These are phyloP conservation scores for Berberis vulgaris DNA, from an alignment of 164 flowering plant genomes.

Conservation along the genomic window DNA sequence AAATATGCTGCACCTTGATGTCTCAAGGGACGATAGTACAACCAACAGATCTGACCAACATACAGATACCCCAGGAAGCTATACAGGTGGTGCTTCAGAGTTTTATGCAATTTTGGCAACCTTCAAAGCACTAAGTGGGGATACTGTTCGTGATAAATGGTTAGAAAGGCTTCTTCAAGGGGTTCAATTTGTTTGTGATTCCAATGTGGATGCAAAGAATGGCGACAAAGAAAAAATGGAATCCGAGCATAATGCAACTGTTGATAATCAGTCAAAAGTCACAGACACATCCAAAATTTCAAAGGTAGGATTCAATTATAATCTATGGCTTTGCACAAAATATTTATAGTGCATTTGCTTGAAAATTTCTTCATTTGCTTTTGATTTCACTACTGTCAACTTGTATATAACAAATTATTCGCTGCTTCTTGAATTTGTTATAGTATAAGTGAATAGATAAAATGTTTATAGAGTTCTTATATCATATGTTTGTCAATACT, in stretches of 20 bases:
- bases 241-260: constrained; percentile 9
- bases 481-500: too few relatives aligned
- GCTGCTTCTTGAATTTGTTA: too few relatives aligned
- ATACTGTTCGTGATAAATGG: constrained; percentile 69
- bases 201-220: constrained; percentile 18
- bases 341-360: too few relatives aligned
- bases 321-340: too few relatives aligned
- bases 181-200: constrained; percentile 38
- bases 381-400: too few relatives aligned
- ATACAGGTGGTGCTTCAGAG: constrained; percentile 40
- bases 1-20: constrained; percentile 63
- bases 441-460: too few relatives aligned
- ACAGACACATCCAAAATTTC: constrained; percentile 18
- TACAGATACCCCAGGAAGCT: constrained; percentile 74
- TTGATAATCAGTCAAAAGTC: constrained; percentile 13
- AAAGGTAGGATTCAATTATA: too few relatives aligned
- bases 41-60: constrained; percentile 32
- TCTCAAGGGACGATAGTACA: constrained; percentile 55
- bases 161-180: constrained; percentile 69
- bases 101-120: constrained; percentile 37
- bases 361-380: too few relatives aligned
- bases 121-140: constrained; percentile 60
- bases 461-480: too few relatives aligned
- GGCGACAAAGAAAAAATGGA: constrained; percentile 31
- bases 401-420: too few relatives aligned